Evolutionary conservation across 2,329 filamentous ascomycete genomes (phyloP).

Genomic region (Cytospora leucostoma): DNA sequence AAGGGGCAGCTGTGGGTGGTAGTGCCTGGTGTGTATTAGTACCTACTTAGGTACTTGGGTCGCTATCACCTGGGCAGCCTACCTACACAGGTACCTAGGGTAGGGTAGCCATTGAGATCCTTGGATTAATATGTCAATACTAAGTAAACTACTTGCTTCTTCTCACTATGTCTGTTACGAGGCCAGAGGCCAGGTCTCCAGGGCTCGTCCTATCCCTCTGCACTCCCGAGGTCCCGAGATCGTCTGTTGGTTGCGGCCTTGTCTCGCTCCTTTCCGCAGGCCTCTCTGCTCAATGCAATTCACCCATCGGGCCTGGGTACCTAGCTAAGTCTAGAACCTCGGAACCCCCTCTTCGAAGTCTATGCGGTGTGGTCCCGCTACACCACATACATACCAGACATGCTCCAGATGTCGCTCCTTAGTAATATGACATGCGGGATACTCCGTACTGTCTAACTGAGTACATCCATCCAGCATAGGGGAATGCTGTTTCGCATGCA

Average conservation of each 20-base stretch:
- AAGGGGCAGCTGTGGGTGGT: conserved; percentile 6
- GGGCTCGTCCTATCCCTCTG: background rate
- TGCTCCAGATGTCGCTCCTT: background rate
- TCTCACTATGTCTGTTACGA: background rate
- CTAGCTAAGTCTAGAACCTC: background rate
- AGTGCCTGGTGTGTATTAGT: background rate
- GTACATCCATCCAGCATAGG: background rate
- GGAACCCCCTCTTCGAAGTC: background rate
- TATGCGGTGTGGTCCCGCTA: background rate
- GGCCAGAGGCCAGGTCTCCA: no score
- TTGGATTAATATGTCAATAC: background rate
- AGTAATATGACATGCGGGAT: background rate
- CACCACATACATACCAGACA: no score
- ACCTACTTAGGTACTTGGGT: no score
- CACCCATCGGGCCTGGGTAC: background rate
- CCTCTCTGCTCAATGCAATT: background rate
- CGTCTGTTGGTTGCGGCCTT: background rate
- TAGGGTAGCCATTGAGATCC: background rate
- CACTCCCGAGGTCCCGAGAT: background rate
- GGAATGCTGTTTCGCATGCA: background rate
- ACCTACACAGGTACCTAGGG: no score
- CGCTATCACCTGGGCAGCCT: no score
- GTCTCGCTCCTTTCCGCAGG: background rate
- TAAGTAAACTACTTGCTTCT: background rate
- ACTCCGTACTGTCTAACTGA: background rate